Base-by-base conservation (phyloP, 768 basidiomycete genomes). In the Astraeus odoratus region DNA sequence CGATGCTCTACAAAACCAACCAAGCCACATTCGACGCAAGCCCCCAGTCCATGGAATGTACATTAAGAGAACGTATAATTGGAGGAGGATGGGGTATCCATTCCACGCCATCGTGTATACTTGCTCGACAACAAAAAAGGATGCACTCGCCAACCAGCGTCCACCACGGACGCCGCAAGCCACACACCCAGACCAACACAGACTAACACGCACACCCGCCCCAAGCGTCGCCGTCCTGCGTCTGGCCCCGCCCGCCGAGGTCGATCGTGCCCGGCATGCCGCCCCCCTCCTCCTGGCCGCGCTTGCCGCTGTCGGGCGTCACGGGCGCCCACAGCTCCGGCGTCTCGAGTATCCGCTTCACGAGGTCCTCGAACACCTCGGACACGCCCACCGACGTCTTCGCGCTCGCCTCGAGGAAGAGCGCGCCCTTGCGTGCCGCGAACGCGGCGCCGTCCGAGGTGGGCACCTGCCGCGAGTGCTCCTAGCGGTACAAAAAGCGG, bases 331-430 rank as follows among this genome's bases (percentile, higher is more conserved):
- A 92, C 39, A 94, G 23, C 7, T 80, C 80, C 0, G 86, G 83
- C 1, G 83, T 86, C 30, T 85, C 83, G 39, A 90, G 57, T 46
- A 92, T 91, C 63, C 74, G 75, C 56, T 77, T 73, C 27, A 93
- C 88, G 13, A 92, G 77, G 48, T 85, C 81, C 24, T 72, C 63
- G 57, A 82, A 82, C 0, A 81, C 80, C 36, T 90, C 87, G 24
- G 72, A 73, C 5, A 97, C 93, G 13, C 86, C 84, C 0, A 87
- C 72, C 7, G 83, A 78, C 0, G 90, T 96, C 78, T 97, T 97
- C 0, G 95, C 95, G 0, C 85, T 89, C 1, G 90, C 83, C 67
- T 98, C 95, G 34, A 97, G 70, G 66, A 98, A 98, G 36, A 92
- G 68, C 16, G 83, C 86, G 15, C 78, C 77, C 76, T 91, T 90